Base-by-base conservation (phyloP, 1,284 basidiomycete genomes). In the Ganoderma meredithae region DNA sequence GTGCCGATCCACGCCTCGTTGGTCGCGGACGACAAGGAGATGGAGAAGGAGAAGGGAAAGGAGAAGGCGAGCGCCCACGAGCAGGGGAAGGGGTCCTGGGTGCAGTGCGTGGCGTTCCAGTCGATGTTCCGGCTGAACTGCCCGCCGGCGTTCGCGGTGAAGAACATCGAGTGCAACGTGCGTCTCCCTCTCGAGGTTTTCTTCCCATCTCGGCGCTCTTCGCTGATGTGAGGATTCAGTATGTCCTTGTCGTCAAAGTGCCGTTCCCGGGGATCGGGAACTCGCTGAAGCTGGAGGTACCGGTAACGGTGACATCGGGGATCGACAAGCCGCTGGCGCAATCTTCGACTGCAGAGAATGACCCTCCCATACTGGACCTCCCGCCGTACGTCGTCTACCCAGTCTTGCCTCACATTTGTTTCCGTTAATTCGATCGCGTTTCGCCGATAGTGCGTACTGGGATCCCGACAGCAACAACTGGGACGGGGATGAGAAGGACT, bases 261-360 rank as follows among this genome's bases (percentile, higher is more conserved):
- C 67, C 69, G 22, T 72, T 72, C 53, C 69, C 71, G 3, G 71
- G 71, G 1, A 63, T 72, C 1, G 69, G 69, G 17, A 72, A 72
- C 33, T 49, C 63, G 61, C 25, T 71, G 12, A 36, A 53, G 27
- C 44, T 69, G 4, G 53, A 56, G 12, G 41, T 71, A n/a, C 71
- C 69, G 8, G 63, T 71, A n/a, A 60, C 15, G 0, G 39, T 72
- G 40, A 64, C 68, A 5, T 72, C 69, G 7, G 69, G 71, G 1
- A 62, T 72, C 41, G 64, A 66, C 19, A 22, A 40, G 27, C 52
- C 68, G 12, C 15, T 69, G 6, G 58, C 59, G 47, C 64, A 22
- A 19, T 17, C 52, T 6, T 2, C 58, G 39, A 62, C 10, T 6
- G n/a, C 55, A n/a, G 36, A 27, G 19, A 36, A 22, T 55, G 63